Evolutionary conservation across 352 stramenopile genomes (phyloP).

Genomic region (Phytophthora constricta): DNA sequence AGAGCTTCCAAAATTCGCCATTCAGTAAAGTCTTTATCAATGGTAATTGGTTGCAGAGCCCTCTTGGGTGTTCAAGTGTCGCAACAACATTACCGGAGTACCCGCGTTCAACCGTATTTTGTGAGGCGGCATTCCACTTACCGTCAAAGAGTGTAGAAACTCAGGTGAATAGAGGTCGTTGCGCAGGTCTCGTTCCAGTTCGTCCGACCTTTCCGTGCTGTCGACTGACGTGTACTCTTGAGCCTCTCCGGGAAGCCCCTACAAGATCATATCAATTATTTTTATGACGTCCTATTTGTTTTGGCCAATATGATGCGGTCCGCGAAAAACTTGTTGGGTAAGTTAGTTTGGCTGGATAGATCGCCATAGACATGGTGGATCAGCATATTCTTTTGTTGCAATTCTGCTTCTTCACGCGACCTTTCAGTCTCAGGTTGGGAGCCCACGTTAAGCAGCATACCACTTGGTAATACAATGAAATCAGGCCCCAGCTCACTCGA

Average conservation of each 20-base stretch:
- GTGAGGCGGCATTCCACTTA: slow-evolving; percentile 38
- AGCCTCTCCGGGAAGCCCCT: background rate
- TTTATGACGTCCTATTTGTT: background rate
- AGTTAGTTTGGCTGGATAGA: background rate
- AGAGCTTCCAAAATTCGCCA: slow-evolving; percentile 6
- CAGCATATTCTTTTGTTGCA: background rate
- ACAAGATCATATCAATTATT: background rate
- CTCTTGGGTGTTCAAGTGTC: slow-evolving; percentile 34
- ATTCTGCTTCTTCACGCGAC: background rate
- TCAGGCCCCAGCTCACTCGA: slow-evolving; percentile 10
- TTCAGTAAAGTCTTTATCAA: slow-evolving; percentile 6
- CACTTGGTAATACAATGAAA: background rate
- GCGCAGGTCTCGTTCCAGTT: background rate
- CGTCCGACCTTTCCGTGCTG: background rate
- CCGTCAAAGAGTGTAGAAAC: slow-evolving; percentile 16
- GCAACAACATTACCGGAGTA: slow-evolving; percentile 37
- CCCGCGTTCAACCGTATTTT: slow-evolving; percentile 31
- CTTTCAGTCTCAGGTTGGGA: background rate
- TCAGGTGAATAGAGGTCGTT: background rate
- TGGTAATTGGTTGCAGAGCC: slow-evolving; percentile 23
- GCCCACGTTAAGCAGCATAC: background rate
- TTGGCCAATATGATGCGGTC: background rate
- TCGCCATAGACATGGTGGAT: background rate
- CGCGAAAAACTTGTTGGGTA: background rate
- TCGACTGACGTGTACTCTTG: background rate